Base-by-base conservation (phyloP, 768 basidiomycete genomes). In the Podaxis sp. region DNA sequence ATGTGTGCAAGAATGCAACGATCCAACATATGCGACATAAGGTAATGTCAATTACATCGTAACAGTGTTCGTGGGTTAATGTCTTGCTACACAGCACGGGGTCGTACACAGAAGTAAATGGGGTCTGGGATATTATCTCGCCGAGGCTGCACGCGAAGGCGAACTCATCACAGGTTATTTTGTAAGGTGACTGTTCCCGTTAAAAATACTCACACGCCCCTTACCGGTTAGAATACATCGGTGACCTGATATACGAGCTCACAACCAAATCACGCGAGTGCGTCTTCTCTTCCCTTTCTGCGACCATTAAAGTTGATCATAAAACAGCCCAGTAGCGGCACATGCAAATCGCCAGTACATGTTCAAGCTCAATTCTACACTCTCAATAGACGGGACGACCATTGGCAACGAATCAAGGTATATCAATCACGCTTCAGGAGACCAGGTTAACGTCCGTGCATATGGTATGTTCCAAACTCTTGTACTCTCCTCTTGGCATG, bases 201-300 rank as follows among this genome's bases (percentile, higher is more conserved):
- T 33, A 33, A 8, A 33, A 33, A 33, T 8, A 33, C 7, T 33
- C 9, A 33, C 8, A 9, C 30, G 1, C 15, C 38, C 1, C 4
- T 15, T 15, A 15, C 44, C 36, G 5, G 28, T 33, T n/a, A 68
- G 67, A 68, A 30, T 68, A 68, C 30, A 52, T 61, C 19, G 67
- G 67, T 17, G 67, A 68, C 42, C 49, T 68, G 4, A 62, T 68
- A 17, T 64, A 63, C 33, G 67, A 65, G 3, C 38, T n/a, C 0
- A 68, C 67, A 7, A 62, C 57, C 9, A 57, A 24, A 26, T 64
- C 67, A 0, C 62, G 67, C 52, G 65, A 68, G 68, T 68, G 49
- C 19, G 68, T 55, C 9, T 53, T 2, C 1, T 9, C 3, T 19
- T 38, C 39, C 39, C 38, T 28, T 26, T 17, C 30, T 15, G 1